Evolutionary conservation across 345 rosid genomes (phyloP).

Genomic region (Lenwebbia sp.): DNA sequence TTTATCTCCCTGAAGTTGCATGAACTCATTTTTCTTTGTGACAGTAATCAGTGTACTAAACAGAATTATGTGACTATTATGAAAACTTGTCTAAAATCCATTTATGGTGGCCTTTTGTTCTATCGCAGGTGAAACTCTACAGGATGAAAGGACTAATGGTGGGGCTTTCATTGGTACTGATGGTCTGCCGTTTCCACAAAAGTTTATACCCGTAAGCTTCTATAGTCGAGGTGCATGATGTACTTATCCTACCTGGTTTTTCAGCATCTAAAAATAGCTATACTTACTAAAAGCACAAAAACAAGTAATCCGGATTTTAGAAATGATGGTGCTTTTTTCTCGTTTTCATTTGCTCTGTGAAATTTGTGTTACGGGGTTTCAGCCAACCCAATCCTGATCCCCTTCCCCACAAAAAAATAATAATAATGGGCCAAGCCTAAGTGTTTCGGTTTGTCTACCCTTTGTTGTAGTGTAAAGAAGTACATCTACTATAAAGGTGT

Average conservation of each 20-base stretch:
- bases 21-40: background rate
- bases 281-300: background rate
- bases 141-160: slow-evolving; percentile 77
- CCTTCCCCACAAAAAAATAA: background rate
- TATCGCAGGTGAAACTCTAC: slow-evolving; percentile 72
- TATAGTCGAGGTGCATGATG: background rate
- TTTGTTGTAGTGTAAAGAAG: background rate
- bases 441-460: background rate
- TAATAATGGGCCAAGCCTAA: background rate
- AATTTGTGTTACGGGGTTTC: background rate
- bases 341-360: background rate
- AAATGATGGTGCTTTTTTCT: background rate
- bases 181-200: slow-evolving; percentile 80
- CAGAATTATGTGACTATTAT: background rate
- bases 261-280: background rate
- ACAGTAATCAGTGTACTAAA: background rate
- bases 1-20: background rate
- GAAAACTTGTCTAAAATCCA: background rate
- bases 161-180: slow-evolving; percentile 72
- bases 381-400: background rate
- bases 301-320: background rate
- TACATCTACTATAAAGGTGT: background rate
- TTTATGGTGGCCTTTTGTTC: background rate
- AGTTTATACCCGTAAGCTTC: slow-evolving; percentile 74
- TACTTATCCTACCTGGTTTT: background rate